Conservation (phyloP, 441 rosid genomes). For the Jatropha podagrica region DNA sequence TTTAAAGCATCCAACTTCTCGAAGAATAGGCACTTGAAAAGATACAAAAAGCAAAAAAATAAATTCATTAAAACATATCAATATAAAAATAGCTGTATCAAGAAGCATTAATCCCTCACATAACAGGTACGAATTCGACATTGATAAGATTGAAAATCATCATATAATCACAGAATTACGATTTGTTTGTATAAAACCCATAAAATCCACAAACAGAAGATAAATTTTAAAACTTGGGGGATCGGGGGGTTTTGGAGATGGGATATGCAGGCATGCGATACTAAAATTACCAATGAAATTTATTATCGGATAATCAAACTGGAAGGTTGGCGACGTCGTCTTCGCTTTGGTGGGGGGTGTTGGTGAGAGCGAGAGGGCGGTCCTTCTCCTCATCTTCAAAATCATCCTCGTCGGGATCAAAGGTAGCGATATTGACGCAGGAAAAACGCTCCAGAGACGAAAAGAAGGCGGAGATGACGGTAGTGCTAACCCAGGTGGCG, state of each 20-base stretch:
- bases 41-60: background rate
- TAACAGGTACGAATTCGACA: background rate
- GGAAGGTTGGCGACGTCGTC: slow-evolving; percentile 38
- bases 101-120: background rate
- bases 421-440: slow-evolving; percentile 62
- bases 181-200: slow-evolving; percentile 13
- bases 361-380: slow-evolving; percentile 39
- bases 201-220: slow-evolving; percentile 6
- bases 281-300: slow-evolving; percentile 4
- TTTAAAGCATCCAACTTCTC: background rate
- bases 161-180: background rate
- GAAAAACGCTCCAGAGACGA: slow-evolving; percentile 67
- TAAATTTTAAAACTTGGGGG: background rate
- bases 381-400: slow-evolving; percentile 42
- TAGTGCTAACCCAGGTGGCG: slow-evolving; percentile 54
- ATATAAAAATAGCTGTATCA: background rate
- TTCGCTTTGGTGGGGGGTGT: slow-evolving; percentile 21
- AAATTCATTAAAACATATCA: slow-evolving; percentile 2
- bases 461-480: slow-evolving; percentile 69
- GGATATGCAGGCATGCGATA: background rate
- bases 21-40: background rate
- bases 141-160: background rate
- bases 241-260: background rate
- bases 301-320: slow-evolving; percentile 23
- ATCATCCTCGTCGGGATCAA: slow-evolving; percentile 53